phyloP scores from a whole-genome alignment of 2,329 filamentous ascomycete genomes.

The Talaromyces atroroseus region DNA sequence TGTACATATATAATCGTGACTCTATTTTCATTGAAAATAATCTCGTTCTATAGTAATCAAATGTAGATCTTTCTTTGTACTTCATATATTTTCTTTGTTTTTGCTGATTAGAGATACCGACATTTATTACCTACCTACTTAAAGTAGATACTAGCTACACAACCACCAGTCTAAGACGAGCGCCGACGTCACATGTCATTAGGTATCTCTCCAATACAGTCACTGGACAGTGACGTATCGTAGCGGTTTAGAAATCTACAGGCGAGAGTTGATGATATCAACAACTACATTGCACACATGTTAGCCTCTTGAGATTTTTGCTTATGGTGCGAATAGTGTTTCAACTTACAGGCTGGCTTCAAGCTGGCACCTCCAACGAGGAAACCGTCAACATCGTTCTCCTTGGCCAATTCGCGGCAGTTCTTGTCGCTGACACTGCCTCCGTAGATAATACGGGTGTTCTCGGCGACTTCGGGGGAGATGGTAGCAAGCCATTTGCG shows the following conservation, averaged over 20 bases:
- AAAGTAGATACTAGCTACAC: background rate
- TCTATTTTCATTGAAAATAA: background rate
- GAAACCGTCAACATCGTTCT: slow-evolving; percentile 96
- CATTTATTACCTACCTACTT: background rate
- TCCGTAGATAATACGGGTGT: slow-evolving; percentile 92
- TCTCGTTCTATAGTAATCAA: background rate
- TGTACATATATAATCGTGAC: slow-evolving; percentile 9
- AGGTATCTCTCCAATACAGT: background rate
- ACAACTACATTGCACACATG: slow-evolving; percentile 42
- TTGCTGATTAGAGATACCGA: background rate
- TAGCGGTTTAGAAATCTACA: slow-evolving; percentile 26
- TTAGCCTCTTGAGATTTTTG: background rate
- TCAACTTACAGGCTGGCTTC: slow-evolving; percentile 80
- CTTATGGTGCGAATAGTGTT: slow-evolving; percentile 1
- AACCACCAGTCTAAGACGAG: background rate
- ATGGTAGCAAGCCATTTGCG: slow-evolving; percentile 75
- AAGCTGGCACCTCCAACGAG: slow-evolving; percentile 92
- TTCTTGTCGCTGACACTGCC: slow-evolving; percentile 98
- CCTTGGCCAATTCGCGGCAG: slow-evolving; percentile 84
- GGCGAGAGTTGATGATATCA: slow-evolving; percentile 63
- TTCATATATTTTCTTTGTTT: slow-evolving; percentile 1
- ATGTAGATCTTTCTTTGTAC: background rate
- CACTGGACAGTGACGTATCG: background rate
- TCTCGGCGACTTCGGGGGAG: slow-evolving; percentile 71
- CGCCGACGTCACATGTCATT: background rate